Base-by-base conservation (phyloP, 1,284 basidiomycete genomes). In the Malassezia arunalokei region DNA sequence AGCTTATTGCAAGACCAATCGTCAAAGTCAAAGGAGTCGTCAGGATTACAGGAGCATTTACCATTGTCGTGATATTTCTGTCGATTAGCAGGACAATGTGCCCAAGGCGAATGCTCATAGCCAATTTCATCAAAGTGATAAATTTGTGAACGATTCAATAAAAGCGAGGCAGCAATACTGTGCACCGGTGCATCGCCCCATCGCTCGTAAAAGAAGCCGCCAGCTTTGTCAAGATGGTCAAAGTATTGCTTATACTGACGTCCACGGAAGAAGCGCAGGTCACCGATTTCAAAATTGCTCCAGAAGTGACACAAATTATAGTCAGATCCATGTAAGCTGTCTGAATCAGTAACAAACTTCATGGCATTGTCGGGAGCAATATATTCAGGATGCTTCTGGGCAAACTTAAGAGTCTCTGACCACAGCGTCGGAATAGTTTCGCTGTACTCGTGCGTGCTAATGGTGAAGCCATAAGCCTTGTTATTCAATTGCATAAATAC, bases 241-340 rank as follows among this genome's bases (percentile, higher is more conserved):
- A 90, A 91, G 76, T 83, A 90, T 46, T 81, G 79, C 57, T 76
- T 77, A 73, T 91, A 91, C 3, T 83, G 81, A 58, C 86, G 79
- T 6, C 79, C 76, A 49, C 87, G 77, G 83, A 85, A 87, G 68
- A 90, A 87, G 58, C 83, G 80, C 78, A 75, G 47, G 39, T 73
- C 68, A 8, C 82, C 86, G 47, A 91, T 87, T 72, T 91, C 87
- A 47, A 71, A 60, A 41, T 62, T 49, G 42, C 40, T 76, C 83
- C 73, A 71, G 82, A 83, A 87, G 65, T 88, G 86, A 66, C 86
- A 90, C 37, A 82, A 75, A 74, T 88, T 90, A 74, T 63, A 72
- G 0, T 59, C 62, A 0, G 59, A 52, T 1, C 65, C 66, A 45
- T 60, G 84, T 86, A 2, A 77, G 77, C 46, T 82, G 82, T 29